phyloP scores from a whole-genome alignment of 1,284 basidiomycete species.

The Leccinum subrobustum region DNA sequence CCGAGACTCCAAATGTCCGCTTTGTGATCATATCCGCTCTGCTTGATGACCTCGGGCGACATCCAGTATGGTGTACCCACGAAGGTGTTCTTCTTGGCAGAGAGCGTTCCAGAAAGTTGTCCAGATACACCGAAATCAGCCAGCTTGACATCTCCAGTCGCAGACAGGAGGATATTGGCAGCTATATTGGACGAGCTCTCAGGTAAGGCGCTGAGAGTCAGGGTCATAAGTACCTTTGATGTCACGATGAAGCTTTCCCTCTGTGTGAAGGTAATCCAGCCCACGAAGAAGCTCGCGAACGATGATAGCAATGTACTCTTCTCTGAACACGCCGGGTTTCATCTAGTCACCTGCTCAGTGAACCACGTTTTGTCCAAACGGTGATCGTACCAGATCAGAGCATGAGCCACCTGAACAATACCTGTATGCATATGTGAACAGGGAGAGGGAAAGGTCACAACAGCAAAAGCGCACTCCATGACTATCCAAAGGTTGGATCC shows the following conservation, averaged over 20 bases:
- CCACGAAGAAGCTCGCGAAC: constrained; percentile 89
- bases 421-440: constrained; percentile 38
- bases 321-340: constrained; percentile 96
- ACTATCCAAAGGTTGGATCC: constrained; percentile 98
- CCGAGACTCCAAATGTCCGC: constrained; percentile 98
- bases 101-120: constrained; percentile 93
- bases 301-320: constrained; percentile 99
- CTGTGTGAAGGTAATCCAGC: constrained; percentile 92
- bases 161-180: constrained; percentile 92
- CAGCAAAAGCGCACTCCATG: constrained; percentile 80
- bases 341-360: constrained; percentile 56
- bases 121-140: constrained; percentile 99
- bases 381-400: constrained; percentile 68
- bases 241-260: constrained; percentile 96
- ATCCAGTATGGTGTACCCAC: constrained; percentile 99
- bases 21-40: constrained; percentile 98
- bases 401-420: constrained; percentile 86
- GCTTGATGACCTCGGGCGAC: constrained; percentile 99
- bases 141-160: constrained; percentile 95
- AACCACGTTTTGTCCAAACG: constrained; percentile 8
- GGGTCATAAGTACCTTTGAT: constrained; percentile 78
- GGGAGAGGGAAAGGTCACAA: not conserved
- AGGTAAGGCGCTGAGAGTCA: not conserved
- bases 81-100: constrained; percentile 99
- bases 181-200: constrained; percentile 45